A percentile compares a stretch with the other conserved stretches of the same genome.
These are phyloP conservation scores for Microbotryomycetes sp. DNA, from an alignment of 1,284 basidiomycete genomes.

Conservation along the genomic window DNA sequence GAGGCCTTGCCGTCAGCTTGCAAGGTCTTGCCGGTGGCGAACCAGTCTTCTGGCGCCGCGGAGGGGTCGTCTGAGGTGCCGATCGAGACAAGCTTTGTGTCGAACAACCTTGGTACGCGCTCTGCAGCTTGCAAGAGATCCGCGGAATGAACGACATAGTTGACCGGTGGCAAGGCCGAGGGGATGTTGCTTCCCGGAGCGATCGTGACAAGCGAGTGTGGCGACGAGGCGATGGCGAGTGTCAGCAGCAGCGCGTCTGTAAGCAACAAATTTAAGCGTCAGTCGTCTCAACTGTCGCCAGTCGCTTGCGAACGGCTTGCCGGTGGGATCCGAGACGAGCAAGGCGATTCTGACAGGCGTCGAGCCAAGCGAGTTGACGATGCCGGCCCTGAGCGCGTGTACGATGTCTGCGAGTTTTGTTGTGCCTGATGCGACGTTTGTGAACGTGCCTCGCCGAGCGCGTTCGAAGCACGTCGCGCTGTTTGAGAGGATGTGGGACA, in stretches of 20 bases:
- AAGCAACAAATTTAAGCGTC: not conserved
- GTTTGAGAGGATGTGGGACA: slow-evolving; percentile 9
- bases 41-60: slow-evolving; percentile 8
- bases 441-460: slow-evolving; percentile 3
- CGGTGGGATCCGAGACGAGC: slow-evolving; percentile 19
- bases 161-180: not conserved
- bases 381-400: slow-evolving; percentile 7
- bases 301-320: not conserved
- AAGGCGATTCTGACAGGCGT: slow-evolving; percentile 9
- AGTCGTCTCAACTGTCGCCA: not conserved
- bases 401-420: slow-evolving; percentile 17
- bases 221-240: slow-evolving; percentile 19
- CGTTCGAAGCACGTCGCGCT: slow-evolving; percentile 15
- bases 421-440: not conserved
- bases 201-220: slow-evolving; percentile 12
- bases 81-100: slow-evolving; percentile 1
- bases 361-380: slow-evolving; percentile 1
- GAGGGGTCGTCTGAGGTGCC: not conserved
- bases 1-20: not conserved
- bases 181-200: slow-evolving; percentile 12
- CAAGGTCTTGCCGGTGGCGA: slow-evolving; percentile 10
- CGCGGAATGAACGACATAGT: slow-evolving; percentile 13
- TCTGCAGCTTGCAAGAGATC: not conserved
- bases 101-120: not conserved
- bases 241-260: slow-evolving; percentile 27